Percentiles rank a stretch among this genome's conserved stretches.
Conservation (phyloP, 441 rosid species). For the Gossypium schwendimanii region DNA sequence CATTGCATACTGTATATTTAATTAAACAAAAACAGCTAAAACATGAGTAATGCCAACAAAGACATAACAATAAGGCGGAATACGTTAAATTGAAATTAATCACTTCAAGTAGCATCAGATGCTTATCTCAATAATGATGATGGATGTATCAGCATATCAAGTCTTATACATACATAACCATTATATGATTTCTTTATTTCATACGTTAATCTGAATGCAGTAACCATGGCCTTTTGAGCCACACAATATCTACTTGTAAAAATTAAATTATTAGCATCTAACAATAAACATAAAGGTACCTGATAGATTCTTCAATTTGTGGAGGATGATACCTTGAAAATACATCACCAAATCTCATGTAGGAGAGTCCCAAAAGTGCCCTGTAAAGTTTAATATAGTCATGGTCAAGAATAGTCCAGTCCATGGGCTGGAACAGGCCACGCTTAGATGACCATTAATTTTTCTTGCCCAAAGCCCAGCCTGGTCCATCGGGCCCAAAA, state of each 20-base stretch:
- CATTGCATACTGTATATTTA: neutral
- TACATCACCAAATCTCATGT: slow-evolving; percentile 95
- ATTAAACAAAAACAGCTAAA: neutral
- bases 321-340: slow-evolving; percentile 74
- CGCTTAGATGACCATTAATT: neutral
- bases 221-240: neutral
- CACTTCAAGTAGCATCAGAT: neutral
- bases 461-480: neutral
- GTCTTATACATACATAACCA: neutral
- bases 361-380: slow-evolving; percentile 64
- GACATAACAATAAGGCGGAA: too few species aligned
- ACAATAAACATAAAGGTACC: slow-evolving; percentile 37
- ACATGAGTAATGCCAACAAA: neutral
- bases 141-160: neutral
- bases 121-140: neutral
- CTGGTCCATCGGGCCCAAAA: neutral
- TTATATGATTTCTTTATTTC: neutral
- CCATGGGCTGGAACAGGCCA: neutral
- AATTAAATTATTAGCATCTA: neutral
- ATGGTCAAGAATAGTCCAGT: neutral
- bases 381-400: slow-evolving; percentile 39
- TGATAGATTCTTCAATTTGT: slow-evolving; percentile 70
- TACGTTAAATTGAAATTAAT: too few species aligned
- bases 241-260: neutral
- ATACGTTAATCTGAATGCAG: neutral